Evolutionary conservation across 768 basidiomycete species (phyloP).

Genomic region (Dictyophora rubrovolvata): DNA sequence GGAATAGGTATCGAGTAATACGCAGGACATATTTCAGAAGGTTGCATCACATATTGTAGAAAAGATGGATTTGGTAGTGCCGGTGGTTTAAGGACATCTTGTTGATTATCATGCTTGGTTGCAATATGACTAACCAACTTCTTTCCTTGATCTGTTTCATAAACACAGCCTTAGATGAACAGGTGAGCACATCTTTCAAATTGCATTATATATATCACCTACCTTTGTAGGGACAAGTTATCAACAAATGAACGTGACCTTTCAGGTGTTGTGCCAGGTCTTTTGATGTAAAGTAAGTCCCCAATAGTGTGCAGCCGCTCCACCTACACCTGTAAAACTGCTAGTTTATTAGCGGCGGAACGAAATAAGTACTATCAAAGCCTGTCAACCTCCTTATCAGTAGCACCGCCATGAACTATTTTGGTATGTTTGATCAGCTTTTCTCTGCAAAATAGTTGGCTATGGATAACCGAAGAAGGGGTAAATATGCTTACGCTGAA

Average conservation of each 20-base stretch:
- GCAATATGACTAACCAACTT: conserved; percentile 39
- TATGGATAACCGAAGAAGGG: neutral
- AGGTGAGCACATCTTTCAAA: neutral
- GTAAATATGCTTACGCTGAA: conserved; percentile 23
- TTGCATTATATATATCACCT: neutral
- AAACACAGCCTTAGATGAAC: conserved; percentile 7
- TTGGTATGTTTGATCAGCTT: conserved; percentile 40
- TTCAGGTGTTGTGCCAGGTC: conserved; percentile 39
- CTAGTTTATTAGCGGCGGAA: conserved; percentile 17
- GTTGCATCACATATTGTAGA: conserved; percentile 23
- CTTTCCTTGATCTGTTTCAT: conserved; percentile 29
- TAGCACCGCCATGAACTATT: conserved; percentile 21
- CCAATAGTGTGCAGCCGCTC: conserved; percentile 13
- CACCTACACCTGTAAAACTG: conserved; percentile 16
- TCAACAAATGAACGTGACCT: conserved; percentile 35
- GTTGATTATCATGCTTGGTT: conserved; percentile 29
- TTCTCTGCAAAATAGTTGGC: conserved; percentile 13
- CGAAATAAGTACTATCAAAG: neutral
- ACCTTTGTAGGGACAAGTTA: conserved; percentile 48
- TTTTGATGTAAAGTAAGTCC: conserved; percentile 13
- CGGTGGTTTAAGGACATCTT: conserved; percentile 25
- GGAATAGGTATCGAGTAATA: conserved; percentile 22
- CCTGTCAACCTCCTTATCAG: conserved; percentile 2
- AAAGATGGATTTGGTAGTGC: conserved; percentile 26
- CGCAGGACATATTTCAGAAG: conserved; percentile 38